Percentiles rank a stretch among this genome's conserved stretches.
These are phyloP conservation scores for Vitis cinerea DNA, from an alignment of 164 flowering plant species.

Conservation along the genomic window DNA sequence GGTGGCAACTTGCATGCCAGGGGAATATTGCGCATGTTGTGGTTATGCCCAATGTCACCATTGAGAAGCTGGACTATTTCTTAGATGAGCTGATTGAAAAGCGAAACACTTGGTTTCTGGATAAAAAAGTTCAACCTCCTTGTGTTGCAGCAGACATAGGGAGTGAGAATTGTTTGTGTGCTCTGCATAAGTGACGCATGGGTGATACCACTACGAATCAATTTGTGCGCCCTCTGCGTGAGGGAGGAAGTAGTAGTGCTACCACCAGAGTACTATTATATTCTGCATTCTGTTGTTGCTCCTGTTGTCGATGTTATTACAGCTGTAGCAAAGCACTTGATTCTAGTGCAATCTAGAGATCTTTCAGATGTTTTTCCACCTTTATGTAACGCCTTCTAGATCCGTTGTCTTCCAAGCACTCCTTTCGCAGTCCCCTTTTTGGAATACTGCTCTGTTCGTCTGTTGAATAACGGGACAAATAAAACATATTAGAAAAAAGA, in stretches of 20 bases:
- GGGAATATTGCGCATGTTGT: conserved; percentile 92
- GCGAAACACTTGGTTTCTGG: conserved; percentile 62
- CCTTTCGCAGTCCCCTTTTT: too few relatives aligned
- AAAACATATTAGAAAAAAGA: too few relatives aligned
- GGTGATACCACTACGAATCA: not conserved
- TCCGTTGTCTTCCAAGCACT: too few relatives aligned
- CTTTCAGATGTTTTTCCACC: not conserved
- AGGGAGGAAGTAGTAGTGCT: not conserved
- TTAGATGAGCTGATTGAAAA: conserved; percentile 55
- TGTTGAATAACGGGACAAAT: too few relatives aligned
- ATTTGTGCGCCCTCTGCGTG: too few relatives aligned
- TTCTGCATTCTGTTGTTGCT: too few relatives aligned
- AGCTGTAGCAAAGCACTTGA: not conserved
- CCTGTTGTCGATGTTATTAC: not conserved
- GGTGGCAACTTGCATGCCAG: conserved; percentile 97
- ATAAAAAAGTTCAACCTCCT: conserved; percentile 53
- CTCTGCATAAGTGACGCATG: conserved; percentile 45
- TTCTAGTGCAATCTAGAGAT: not conserved
- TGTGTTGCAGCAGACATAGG: conserved; percentile 79
- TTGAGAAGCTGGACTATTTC: conserved; percentile 78
- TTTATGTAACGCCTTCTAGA: too few relatives aligned
- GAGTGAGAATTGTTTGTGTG: conserved; percentile 58
- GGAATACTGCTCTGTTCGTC: too few relatives aligned
- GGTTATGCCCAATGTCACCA: conserved; percentile 85
- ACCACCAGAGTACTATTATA: too few relatives aligned